phyloP scores from a whole-genome alignment of 208 protist genomes.

The Plasmodiophora brassicae region DNA sequence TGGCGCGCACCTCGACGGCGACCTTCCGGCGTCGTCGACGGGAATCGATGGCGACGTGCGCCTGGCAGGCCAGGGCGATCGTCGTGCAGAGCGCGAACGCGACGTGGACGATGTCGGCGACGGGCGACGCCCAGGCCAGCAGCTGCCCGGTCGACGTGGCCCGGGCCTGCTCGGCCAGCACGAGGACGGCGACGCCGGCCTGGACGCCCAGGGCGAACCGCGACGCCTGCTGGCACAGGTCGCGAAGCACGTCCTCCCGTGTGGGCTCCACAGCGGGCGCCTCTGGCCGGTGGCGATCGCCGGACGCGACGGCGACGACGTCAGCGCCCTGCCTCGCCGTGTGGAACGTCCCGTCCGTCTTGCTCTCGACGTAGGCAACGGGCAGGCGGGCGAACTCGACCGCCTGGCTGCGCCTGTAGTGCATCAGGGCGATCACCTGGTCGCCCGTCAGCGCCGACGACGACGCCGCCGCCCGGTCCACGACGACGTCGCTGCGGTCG shows the following conservation, averaged over 20 bases:
- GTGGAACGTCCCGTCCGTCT: neutral
- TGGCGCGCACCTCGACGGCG: neutral
- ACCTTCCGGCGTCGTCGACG: neutral
- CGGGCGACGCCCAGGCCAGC: neutral
- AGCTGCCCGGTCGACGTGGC: neutral
- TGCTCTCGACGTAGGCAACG: conserved; percentile 29
- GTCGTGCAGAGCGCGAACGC: neutral
- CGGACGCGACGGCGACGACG: neutral
- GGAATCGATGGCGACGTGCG: neutral
- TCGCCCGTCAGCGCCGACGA: too few species aligned
- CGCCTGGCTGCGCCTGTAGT: neutral
- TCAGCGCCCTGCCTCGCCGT: neutral
- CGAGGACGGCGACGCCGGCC: neutral
- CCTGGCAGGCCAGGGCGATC: neutral
- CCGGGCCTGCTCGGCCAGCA: neutral
- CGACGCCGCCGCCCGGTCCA: too few species aligned
- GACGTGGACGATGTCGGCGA: neutral
- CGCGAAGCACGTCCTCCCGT: neutral
- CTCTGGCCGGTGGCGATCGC: too few species aligned
- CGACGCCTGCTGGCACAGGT: neutral
- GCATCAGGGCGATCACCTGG: neutral
- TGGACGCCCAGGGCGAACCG: neutral
- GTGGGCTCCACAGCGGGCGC: neutral
- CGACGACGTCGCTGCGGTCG: too few species aligned
- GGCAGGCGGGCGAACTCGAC: neutral